A percentile compares a stretch with the other conserved stretches of the same genome.
Evolutionary conservation across 345 rosid species (phyloP).

Genomic region (Eucalyptus sp.): DNA sequence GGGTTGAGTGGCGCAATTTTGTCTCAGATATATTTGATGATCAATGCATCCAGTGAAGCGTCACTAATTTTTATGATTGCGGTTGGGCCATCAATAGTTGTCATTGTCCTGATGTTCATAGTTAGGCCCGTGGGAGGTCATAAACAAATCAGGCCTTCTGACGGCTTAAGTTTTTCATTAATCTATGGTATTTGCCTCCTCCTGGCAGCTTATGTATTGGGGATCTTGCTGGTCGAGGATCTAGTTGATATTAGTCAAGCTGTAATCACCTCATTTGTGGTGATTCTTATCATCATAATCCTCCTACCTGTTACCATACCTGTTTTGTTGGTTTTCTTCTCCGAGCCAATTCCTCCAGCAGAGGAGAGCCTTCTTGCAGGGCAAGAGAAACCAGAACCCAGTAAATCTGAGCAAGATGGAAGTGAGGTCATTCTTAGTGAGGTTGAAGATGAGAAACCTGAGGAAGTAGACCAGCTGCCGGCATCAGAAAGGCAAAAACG

Average conservation of each 20-base stretch:
- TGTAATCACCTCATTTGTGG: constrained; percentile 20
- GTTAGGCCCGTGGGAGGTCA: constrained; percentile 66
- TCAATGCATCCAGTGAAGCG: constrained; percentile 43
- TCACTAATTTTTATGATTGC: constrained; percentile 70
- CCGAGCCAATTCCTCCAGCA: background rate
- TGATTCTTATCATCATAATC: constrained; percentile 33
- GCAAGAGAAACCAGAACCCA: constrained; percentile 13
- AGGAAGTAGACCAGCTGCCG: constrained; percentile 43
- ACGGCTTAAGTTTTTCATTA: constrained; percentile 29
- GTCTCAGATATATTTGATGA: constrained; percentile 63
- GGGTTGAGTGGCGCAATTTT: constrained; percentile 91
- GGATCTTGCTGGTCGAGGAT: constrained; percentile 56
- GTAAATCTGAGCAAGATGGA: constrained; percentile 4
- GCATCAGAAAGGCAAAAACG: constrained; percentile 32
- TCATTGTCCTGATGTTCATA: constrained; percentile 45
- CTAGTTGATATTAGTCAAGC: constrained; percentile 33
- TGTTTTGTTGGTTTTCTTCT: constrained; percentile 18
- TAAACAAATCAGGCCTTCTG: constrained; percentile 35
- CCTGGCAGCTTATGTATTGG: constrained; percentile 63
- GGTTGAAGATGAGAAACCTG: constrained; percentile 49
- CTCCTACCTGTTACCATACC: constrained; percentile 53
- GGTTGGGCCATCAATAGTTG: constrained; percentile 57
- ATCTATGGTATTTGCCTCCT: constrained; percentile 47
- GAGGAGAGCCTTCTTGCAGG: constrained; percentile 19
- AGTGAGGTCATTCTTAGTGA: constrained; percentile 51